Percentiles rank a stretch among this genome's conserved stretches.
Conservation (phyloP, 1,284 basidiomycete species). For the Sporisorium reilianum region DNA sequence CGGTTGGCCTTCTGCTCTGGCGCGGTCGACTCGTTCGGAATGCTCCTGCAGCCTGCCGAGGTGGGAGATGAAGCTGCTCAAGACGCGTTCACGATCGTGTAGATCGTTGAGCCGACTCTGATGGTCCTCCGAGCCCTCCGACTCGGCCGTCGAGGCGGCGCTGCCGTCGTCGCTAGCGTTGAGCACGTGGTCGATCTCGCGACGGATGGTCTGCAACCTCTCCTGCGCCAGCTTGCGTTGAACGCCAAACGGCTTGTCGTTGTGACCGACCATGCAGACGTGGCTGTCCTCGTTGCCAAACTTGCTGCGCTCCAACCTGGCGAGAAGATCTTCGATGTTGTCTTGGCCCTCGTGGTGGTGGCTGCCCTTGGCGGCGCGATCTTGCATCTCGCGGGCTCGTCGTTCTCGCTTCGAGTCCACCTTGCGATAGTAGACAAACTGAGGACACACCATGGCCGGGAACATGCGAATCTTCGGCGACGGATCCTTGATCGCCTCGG, state of each 20-base stretch:
- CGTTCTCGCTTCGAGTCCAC: conserved; percentile 72
- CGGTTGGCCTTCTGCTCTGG: conserved; percentile 26
- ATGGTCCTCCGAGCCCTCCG: conserved; percentile 18
- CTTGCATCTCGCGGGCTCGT: conserved; percentile 62
- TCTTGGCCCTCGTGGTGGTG: background rate
- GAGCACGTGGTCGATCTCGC: conserved; percentile 63
- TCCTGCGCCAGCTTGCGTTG: conserved; percentile 77
- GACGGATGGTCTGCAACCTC: conserved; percentile 70
- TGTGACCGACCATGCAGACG: conserved; percentile 76
- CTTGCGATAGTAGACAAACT: conserved; percentile 79
- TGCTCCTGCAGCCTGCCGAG: conserved; percentile 67
- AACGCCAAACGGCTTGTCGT: conserved; percentile 76
- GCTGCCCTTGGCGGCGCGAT: conserved; percentile 1
- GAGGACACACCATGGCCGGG: conserved; percentile 81
- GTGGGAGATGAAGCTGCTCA: conserved; percentile 76
- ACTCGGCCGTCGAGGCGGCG: conserved; percentile 10
- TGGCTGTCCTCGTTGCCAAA: conserved; percentile 91
- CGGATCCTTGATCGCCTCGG: conserved; percentile 71
- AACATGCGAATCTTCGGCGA: conserved; percentile 76
- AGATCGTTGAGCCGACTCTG: conserved; percentile 45
- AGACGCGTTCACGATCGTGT: conserved; percentile 69
- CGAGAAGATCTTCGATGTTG: conserved; percentile 36
- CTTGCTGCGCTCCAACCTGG: conserved; percentile 72
- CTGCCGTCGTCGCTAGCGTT: conserved; percentile 17
- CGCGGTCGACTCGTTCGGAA: conserved; percentile 36